Base-by-base conservation (phyloP, 2,329 filamentous ascomycete genomes). In the Ceratocystis papillata region DNA sequence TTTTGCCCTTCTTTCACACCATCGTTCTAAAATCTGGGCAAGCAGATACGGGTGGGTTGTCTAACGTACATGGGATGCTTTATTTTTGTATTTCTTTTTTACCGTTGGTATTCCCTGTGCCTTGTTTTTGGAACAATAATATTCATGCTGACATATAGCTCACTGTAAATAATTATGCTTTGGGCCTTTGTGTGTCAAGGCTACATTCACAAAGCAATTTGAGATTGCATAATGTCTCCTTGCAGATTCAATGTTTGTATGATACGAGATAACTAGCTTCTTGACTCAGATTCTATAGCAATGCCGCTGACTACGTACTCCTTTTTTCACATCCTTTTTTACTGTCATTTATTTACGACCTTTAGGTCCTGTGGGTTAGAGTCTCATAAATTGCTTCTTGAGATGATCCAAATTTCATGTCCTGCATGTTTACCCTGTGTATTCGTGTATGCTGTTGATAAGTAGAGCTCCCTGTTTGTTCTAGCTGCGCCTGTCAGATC, bases 141-240 rank as follows among this genome's bases (percentile, higher is more conserved):
- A 30, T 57, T 15, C 3, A 57, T 30, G 53, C 28, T 7, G 22
- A 33, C 25, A 30, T 57, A 57, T 57, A 57, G 53, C 53, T 30
- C 53, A 57, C 4, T 28, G 22, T 30, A 12, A 30, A 10, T 57
- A 57, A 41, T 41, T 57, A 30, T 57, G 53, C 22, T n/a, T 33
- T 57, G 22, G 50, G 12, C 8, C 30, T 57, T 57, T 57, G 25
- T 22, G 22, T 30, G 3, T 30, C 53, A 57, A 30, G 53, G 7
- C 22, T 30, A 15, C 53, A 33, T 57, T 28, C 15, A 12, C 10
- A 10, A 57, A 15, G 10, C 5, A 57, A 30, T n/a, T 57, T 30
- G 53, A 57, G 53, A 57, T 57, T 57, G 25, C 53, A 25, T 28
- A 57, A 30, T 57, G 25, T 57, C 53, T 57, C 53, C 53, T 57